Conservation (phyloP, 2,329 filamentous ascomycete species). For the Colletotrichum plurivorum region DNA sequence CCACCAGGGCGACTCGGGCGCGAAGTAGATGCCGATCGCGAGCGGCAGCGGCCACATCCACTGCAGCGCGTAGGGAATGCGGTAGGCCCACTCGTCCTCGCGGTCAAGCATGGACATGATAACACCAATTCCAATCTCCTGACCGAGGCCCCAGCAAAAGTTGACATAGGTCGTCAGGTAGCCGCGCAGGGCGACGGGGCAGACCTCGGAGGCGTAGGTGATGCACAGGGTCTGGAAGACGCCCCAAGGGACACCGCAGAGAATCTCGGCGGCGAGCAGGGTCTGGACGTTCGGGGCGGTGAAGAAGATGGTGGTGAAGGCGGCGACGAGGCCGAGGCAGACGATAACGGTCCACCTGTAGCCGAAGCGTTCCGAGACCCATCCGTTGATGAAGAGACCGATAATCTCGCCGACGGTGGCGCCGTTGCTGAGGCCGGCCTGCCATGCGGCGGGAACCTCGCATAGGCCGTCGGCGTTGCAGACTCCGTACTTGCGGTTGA, state of each 20-base stretch:
- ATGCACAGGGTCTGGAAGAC: constrained; percentile 72
- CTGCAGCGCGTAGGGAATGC: constrained; percentile 80
- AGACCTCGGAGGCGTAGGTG: constrained; percentile 80
- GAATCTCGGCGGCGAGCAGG: constrained; percentile 72
- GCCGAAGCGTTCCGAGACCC: constrained; percentile 76
- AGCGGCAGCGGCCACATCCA: constrained; percentile 84
- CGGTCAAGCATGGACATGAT: constrained; percentile 77
- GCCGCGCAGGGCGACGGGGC: constrained; percentile 78
- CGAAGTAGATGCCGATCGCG: constrained; percentile 75
- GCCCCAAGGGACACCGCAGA: constrained; percentile 75
- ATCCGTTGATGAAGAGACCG: constrained; percentile 76
- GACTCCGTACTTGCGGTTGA: constrained; percentile 71
- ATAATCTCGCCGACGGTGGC: constrained; percentile 75
- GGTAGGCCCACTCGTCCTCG: constrained; percentile 77
- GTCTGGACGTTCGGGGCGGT: constrained; percentile 72
- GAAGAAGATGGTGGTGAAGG: constrained; percentile 76
- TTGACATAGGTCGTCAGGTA: constrained; percentile 83
- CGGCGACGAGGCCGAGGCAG: constrained; percentile 67
- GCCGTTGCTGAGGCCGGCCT: constrained; percentile 73
- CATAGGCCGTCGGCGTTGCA: constrained; percentile 61
- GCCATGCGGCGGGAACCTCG: constrained; percentile 73
- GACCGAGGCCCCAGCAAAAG: constrained; percentile 79
- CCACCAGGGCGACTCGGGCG: constrained; percentile 82
- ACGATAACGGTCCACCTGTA: constrained; percentile 75
- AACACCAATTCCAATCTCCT: constrained; percentile 81